phyloP scores from a whole-genome alignment of 2,329 filamentous ascomycete genomes.

The Beauveria scarabaeidicola region DNA sequence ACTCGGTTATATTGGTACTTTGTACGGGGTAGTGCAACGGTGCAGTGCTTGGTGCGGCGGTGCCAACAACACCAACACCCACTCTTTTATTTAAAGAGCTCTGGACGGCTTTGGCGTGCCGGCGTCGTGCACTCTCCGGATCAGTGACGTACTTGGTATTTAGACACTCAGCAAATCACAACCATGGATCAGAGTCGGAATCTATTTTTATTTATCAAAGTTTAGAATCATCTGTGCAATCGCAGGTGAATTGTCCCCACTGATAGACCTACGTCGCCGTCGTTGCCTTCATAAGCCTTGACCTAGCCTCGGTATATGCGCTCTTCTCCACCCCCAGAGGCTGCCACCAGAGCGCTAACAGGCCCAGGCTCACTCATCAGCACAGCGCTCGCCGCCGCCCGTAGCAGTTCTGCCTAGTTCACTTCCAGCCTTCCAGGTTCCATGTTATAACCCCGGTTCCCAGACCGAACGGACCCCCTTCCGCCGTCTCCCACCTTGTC shows the following conservation, averaged over 20 bases:
- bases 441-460: neutral
- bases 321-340: constrained; percentile 6
- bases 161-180: neutral
- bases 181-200: neutral
- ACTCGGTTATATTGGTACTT: neutral
- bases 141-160: neutral
- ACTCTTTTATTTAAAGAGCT: neutral
- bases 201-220: neutral
- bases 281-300: neutral
- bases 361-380: neutral
- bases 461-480: neutral
- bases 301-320: constrained; percentile 5
- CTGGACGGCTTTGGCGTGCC: constrained; percentile 1
- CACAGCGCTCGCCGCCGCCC: neutral
- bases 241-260: neutral
- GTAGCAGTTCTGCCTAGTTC: neutral
- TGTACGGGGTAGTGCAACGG: neutral
- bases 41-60: neutral
- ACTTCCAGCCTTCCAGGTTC: neutral
- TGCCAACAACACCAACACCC: neutral
- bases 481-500: neutral
- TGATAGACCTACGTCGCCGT: neutral
- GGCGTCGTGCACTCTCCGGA: constrained; percentile 1
- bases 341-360: neutral
- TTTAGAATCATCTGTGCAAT: neutral